Evolutionary conservation across 805 yeast species (phyloP), one percentile per base, ranked within the genome.

Genomic region (Henningerozyma blattae): DNA sequence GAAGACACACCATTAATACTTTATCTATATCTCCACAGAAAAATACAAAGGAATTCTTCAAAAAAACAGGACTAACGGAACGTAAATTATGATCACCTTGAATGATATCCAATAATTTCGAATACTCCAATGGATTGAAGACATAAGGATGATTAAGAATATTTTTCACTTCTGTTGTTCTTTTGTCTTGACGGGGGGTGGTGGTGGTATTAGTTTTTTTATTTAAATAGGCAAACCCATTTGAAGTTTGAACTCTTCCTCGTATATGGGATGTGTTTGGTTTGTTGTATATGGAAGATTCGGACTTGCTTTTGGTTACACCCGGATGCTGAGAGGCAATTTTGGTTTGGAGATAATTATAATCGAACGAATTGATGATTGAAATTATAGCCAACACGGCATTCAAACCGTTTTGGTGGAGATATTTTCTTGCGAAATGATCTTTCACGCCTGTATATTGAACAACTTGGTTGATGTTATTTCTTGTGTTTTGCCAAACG

Each of bases 21-120:
- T 25, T 30, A 4, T 42, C 41, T 2, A 63, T 39, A 36, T 70
- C 61, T 3, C 75, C 75, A n/a, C 58, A 39, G 44, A 61, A 70
- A 43, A 65, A 68, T 13, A 38, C 48, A 4, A 72, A 32, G 10
- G 65, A 62, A 12, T 54, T 45, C 15, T 50, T 40, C 25, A 65
- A 56, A 37, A 74, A 73, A 1, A 41, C 41, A 34, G 58, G 58
- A 39, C 59, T 59, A 10, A 73, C 44, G 1, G 44, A 40, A 8
- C 27, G 27, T 12, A 24, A 15, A 10, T 9, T n/a, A 0, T 49
- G 41, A 43, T 68, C 67, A 8, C 57, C 44, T 9, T 50, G 42
- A 17, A 63, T 52, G 2, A 61, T 33, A 2, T 47, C 46, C 1
- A 55, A 45, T 19, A 72, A 38, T 32, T 62, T 68, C 3, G 27